These are phyloP conservation scores for Moesziomyces antarcticus DNA, from an alignment of 1,284 basidiomycete genomes.

Conservation along the genomic window DNA sequence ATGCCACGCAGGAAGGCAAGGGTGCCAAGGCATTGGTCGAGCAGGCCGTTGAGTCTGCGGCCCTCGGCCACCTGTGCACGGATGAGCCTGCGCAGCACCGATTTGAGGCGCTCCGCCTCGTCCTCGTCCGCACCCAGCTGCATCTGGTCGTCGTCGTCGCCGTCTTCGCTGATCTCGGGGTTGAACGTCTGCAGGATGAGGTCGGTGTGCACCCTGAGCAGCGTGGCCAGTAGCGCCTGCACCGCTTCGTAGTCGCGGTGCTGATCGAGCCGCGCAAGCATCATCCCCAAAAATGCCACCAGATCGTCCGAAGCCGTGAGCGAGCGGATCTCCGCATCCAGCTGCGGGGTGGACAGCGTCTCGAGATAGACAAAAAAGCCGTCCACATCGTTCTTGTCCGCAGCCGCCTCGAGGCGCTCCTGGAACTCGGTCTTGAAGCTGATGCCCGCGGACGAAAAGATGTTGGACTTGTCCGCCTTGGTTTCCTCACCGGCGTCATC, in stretches of 20 bases:
- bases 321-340: slow-evolving; percentile 89
- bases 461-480: slow-evolving; percentile 22
- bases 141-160: slow-evolving; percentile 61
- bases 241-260: slow-evolving; percentile 95
- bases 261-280: slow-evolving; percentile 78
- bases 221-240: slow-evolving; percentile 86
- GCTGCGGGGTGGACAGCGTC: slow-evolving; percentile 85
- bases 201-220: slow-evolving; percentile 86
- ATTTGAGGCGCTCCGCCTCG: slow-evolving; percentile 37
- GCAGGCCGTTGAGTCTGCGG: slow-evolving; percentile 50
- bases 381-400: slow-evolving; percentile 38
- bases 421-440: slow-evolving; percentile 56
- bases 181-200: slow-evolving; percentile 27
- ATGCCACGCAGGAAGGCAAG: slow-evolving; percentile 61
- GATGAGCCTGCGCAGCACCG: slow-evolving; percentile 48
- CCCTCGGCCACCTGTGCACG: slow-evolving; percentile 50
- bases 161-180: slow-evolving; percentile 79
- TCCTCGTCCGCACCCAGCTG: slow-evolving; percentile 26
- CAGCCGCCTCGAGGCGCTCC: slow-evolving; percentile 44
- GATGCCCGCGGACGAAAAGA: slow-evolving; percentile 37
- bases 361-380: slow-evolving; percentile 86
- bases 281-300: slow-evolving; percentile 78
- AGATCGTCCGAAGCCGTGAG: slow-evolving; percentile 76
- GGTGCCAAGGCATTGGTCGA: slow-evolving; percentile 64
- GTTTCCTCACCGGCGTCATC: neutral